Conservation (phyloP, 192 early-diverging fungal species). For the Funneliformis geosporum region DNA sequence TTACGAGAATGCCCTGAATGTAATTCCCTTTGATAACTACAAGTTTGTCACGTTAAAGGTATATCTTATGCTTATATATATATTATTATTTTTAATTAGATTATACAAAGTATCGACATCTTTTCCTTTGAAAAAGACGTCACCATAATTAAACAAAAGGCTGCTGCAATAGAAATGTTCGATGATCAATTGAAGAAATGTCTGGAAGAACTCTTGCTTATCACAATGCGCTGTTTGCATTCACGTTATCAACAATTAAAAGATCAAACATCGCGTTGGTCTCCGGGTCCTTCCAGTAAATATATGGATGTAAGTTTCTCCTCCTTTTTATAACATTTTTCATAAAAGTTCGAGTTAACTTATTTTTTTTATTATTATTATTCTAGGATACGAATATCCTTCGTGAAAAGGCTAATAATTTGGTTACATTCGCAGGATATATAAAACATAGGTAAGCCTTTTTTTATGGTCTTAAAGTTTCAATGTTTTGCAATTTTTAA, state of each 20-base stretch:
- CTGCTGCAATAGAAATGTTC: conserved; percentile 63
- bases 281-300: not conserved
- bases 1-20: conserved; percentile 17
- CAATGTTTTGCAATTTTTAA: not conserved
- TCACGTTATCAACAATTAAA: conserved; percentile 61
- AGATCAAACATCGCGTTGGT: not conserved
- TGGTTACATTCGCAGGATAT: conserved; percentile 25
- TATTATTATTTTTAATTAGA: conserved; percentile 55
- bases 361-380: not conserved
- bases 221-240: conserved; percentile 68
- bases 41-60: conserved; percentile 22
- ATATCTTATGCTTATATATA: conserved; percentile 51
- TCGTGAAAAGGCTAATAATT: conserved; percentile 7
- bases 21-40: conserved; percentile 26
- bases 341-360: not conserved
- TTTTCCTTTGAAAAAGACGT: conserved; percentile 67
- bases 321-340: not conserved
- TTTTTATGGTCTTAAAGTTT: not conserved
- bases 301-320: conserved; percentile 10
- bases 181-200: conserved; percentile 72
- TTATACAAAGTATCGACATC: conserved; percentile 64
- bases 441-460: conserved; percentile 15
- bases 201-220: conserved; percentile 75
- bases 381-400: not conserved
- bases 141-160: conserved; percentile 56